Percentiles rank a stretch among this genome's conserved stretches.
Conservation (phyloP, 2,329 filamentous ascomycete species). For the Diaporthe vaccinii region DNA sequence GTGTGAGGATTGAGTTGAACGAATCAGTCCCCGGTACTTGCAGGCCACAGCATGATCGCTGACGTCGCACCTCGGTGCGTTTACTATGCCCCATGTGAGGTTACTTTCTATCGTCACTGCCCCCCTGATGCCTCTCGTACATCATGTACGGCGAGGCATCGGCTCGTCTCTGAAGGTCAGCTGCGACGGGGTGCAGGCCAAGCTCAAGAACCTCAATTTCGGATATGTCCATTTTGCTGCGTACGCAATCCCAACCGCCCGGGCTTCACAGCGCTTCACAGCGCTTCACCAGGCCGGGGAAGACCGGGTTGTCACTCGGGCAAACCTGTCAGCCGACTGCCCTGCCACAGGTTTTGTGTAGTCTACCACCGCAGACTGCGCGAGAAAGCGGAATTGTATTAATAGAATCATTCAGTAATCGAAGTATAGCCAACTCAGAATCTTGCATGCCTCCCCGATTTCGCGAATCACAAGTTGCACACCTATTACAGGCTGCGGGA, state of each 20-base stretch:
- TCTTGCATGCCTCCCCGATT: not conserved
- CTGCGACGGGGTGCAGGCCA: not conserved
- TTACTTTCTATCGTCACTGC: constrained; percentile 11
- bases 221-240: not conserved
- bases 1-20: not conserved
- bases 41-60: not conserved
- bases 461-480: not conserved
- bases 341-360: not conserved
- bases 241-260: not conserved
- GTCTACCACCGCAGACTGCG: not conserved
- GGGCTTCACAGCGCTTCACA: not conserved
- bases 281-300: not conserved
- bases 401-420: not conserved
- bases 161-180: not conserved
- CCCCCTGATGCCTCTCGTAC: not conserved
- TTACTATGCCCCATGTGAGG: constrained; percentile 1
- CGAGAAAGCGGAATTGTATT: not conserved
- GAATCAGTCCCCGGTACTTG: constrained; percentile 5
- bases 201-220: not conserved
- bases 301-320: not conserved
- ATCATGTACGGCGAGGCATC: not conserved
- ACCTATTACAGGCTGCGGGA: not conserved
- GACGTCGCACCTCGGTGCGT: constrained; percentile 23
- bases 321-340: not conserved
- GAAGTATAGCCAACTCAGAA: not conserved